phyloP scores from a whole-genome alignment of 1,139 yeast species.

The Diutina catenulata region DNA sequence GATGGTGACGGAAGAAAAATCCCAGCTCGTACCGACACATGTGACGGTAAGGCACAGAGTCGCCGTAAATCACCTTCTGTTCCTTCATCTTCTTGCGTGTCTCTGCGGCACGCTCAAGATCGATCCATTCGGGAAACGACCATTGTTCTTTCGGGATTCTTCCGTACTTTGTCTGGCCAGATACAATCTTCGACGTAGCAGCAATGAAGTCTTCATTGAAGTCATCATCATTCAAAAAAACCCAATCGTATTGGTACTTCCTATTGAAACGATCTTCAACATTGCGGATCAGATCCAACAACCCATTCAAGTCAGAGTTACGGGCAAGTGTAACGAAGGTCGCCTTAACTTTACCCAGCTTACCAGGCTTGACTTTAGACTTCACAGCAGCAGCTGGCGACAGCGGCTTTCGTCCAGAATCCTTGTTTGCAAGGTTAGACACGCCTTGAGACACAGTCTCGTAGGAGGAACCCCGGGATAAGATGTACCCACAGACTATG shows the following conservation, averaged over 20 bases:
- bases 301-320: conserved; percentile 3
- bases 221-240: conserved; percentile 4
- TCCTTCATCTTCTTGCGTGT: conserved; percentile 5
- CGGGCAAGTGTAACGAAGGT: conserved; percentile 4
- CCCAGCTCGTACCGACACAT: conserved; percentile 5
- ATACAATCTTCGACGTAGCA: background rate
- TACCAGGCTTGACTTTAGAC: background rate
- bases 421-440: too few species aligned
- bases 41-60: conserved; percentile 5
- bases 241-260: conserved; percentile 4
- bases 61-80: conserved; percentile 5
- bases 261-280: conserved; percentile 4
- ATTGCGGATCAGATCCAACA: conserved; percentile 9
- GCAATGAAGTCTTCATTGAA: conserved; percentile 4
- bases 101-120: conserved; percentile 1
- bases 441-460: background rate
- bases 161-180: background rate
- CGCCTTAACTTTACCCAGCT: conserved; percentile 5
- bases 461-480: conserved; percentile 46
- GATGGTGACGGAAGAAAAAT: conserved; percentile 7
- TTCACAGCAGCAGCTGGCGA: background rate
- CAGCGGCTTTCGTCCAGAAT: too few species aligned
- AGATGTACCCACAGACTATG: conserved; percentile 46
- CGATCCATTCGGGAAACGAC: conserved; percentile 6
- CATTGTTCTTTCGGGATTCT: conserved; percentile 4